Conservation (phyloP, 352 stramenopile genomes). For the Globisporangium heterothallicum region DNA sequence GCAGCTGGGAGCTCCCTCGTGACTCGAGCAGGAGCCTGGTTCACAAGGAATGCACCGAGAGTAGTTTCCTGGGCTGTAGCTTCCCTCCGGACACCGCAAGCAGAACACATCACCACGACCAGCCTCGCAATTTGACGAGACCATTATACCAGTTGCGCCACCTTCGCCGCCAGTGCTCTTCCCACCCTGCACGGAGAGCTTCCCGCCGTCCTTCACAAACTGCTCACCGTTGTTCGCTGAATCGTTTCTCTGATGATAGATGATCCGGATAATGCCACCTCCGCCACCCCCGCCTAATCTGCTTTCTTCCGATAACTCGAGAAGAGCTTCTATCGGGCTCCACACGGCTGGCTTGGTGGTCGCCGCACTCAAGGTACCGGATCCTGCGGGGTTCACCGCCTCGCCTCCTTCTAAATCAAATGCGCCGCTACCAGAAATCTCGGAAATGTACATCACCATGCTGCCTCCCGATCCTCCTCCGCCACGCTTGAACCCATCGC, state of each 20-base stretch:
- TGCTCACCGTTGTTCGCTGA: slow-evolving; percentile 34
- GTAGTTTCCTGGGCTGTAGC: slow-evolving; percentile 49
- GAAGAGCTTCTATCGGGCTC: slow-evolving; percentile 10
- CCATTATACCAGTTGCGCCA: slow-evolving; percentile 43
- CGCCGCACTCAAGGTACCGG: neutral
- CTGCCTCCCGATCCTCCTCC: slow-evolving; percentile 69
- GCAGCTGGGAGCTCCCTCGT: slow-evolving; percentile 40
- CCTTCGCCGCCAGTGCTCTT: slow-evolving; percentile 47
- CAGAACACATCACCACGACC: slow-evolving; percentile 69
- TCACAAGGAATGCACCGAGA: slow-evolving; percentile 67
- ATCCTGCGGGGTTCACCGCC: slow-evolving; percentile 15
- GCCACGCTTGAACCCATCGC: slow-evolving; percentile 48
- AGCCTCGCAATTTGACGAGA: slow-evolving; percentile 49
- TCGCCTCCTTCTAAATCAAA: slow-evolving; percentile 57
- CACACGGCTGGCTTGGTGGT: slow-evolving; percentile 29
- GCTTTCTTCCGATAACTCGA: slow-evolving; percentile 13
- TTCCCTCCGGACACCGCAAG: slow-evolving; percentile 51
- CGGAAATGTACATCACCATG: slow-evolving; percentile 49
- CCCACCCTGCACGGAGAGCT: slow-evolving; percentile 36
- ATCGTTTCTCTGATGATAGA: slow-evolving; percentile 27
- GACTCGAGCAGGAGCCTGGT: slow-evolving; percentile 50
- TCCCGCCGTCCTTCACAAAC: slow-evolving; percentile 56
- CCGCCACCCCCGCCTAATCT: slow-evolving; percentile 55
- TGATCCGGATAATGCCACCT: slow-evolving; percentile 54
- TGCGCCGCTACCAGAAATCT: slow-evolving; percentile 50